These are phyloP conservation scores for Inga oerstediana DNA, from an alignment of 306 rosid genomes.

Conservation along the genomic window DNA sequence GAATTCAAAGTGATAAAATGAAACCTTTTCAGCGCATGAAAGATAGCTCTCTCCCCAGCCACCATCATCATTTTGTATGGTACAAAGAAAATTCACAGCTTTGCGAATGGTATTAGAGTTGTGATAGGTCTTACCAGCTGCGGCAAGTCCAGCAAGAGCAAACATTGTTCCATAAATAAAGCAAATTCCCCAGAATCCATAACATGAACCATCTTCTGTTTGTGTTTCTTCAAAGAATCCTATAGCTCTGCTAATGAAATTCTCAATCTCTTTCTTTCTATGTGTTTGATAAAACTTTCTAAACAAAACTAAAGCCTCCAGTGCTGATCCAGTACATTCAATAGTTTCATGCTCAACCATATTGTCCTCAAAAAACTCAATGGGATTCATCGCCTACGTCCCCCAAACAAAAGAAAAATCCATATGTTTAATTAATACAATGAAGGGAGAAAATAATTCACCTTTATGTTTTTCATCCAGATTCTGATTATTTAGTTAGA, in stretches of 20 bases:
- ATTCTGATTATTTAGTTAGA: too few species aligned
- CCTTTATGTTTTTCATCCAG: too few species aligned
- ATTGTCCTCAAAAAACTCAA: not conserved
- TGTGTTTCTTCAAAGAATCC: not conserved
- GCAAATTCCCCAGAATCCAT: not conserved
- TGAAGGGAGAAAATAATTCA: too few species aligned
- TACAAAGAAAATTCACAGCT: slow-evolving; percentile 54
- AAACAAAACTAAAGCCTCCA: not conserved
- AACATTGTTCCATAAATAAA: slow-evolving; percentile 67
- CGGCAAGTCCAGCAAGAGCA: slow-evolving; percentile 60
- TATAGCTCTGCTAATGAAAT: not conserved
- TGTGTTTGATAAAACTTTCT: not conserved
- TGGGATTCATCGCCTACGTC: slow-evolving; percentile 16
- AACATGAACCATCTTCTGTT: not conserved
- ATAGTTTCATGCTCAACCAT: slow-evolving; percentile 25
- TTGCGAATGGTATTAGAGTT: slow-evolving; percentile 48
- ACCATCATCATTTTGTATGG: slow-evolving; percentile 51
- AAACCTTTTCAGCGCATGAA: slow-evolving; percentile 57
- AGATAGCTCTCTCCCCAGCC: slow-evolving; percentile 86
- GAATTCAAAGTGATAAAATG: too few species aligned
- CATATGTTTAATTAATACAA: too few species aligned
- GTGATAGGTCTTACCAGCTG: slow-evolving; percentile 58
- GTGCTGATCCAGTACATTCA: slow-evolving; percentile 34
- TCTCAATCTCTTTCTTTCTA: not conserved
- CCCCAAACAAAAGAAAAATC: too few species aligned